Base-by-base conservation (phyloP, 129 eudicot genomes). In the Artemisia tridentata region DNA sequence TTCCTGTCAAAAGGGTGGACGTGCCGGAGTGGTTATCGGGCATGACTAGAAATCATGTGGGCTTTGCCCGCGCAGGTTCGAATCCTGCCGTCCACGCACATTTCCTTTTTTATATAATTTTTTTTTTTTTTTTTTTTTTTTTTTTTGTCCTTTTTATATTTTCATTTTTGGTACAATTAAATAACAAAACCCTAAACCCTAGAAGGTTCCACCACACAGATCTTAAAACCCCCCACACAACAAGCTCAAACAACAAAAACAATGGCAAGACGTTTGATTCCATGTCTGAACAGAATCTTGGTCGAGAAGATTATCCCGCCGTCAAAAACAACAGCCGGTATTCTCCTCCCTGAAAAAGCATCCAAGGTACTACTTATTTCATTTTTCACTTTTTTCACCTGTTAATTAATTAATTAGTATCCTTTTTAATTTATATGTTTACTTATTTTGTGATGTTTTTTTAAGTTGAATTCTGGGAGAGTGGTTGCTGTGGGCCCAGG, bases 21-120 rank as follows among this genome's bases (percentile, higher is more conserved):
- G 88, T 90, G 95, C 95, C 96, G 97, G 95, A 84, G 95, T 90
- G 91, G 95, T 91, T 91, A 91, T 91, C 91, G 95, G 97, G 97
- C 97, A 91, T 88, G 91, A 87, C 95, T 91, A 91, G 98, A 91
- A 91, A 91, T 91, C 96, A 91, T 91, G 96, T 91, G 90, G 97
- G 90, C 90, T 86, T 7, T 85, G 96, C 91, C 96, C 88, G 96
- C 93, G 93, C 96, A 88, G 96, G 96, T 91, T 88, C 93, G 96
- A 88, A 88, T 91, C 96, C 96, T 91, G 96, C 95, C 91, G 95
- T 87, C 77, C 95, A 90, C 95, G 92, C 45, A 5, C 34, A 0
- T 3, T 29, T 29, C 0, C 6, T 4, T 27, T 27, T 27, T 27
- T 0, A 1, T 23, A 1, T 3, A 0, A 27, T 27, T 27, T 27